Evolutionary conservation across 441 rosid species (phyloP), one percentile per base, ranked within the genome.

Genomic region (Viola pubescens): DNA sequence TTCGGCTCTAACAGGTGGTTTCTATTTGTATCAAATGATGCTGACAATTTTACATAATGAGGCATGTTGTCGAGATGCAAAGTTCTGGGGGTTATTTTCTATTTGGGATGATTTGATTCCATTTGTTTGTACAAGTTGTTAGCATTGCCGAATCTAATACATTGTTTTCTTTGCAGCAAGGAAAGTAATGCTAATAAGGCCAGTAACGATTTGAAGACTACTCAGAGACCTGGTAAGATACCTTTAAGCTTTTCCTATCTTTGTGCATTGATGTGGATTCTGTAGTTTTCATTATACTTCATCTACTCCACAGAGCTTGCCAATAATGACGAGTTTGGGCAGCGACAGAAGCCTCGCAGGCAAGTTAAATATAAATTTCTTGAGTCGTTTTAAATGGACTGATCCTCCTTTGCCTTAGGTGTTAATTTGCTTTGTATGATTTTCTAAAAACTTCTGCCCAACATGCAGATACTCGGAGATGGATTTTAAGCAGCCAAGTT

Each of bases 311-410:
- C 85, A 87, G 95, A 80, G 67, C 61, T 66, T 70, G 72, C 62
- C 34, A 26, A 26, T 37, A 77, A 49, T 60, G 83, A 87, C 56
- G 91, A 85, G 67, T 61, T 70, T 68, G 83, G 72, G 51, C 91
- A 85, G 54, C 84, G 87, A 7, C 95, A 80, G 72, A 85, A 85
- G 64, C 78, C 91, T 76, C 91, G 91, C 59, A 83, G 95, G 95
- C 71, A 63, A 77, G 91, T 77, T 52, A 34, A 52, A 61, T 47
- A 52, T 61, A 9, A 8, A 56, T 26, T 38, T 52, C 4, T 63
- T 61, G 39, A 39, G 37, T 7, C 4, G n/a, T 46, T 46, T 0
- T 9, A 4, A 0, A 37, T 41, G 41, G 10, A 0, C 8, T 11
- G 41, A 1, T 43, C 9, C 5, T 11, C 34, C 7, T 54, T 48